Evolutionary conservation across 495 filamentous ascomycete species (phyloP), one percentile per base, ranked within the genome.

Genomic region (Penicillium alfredii): DNA sequence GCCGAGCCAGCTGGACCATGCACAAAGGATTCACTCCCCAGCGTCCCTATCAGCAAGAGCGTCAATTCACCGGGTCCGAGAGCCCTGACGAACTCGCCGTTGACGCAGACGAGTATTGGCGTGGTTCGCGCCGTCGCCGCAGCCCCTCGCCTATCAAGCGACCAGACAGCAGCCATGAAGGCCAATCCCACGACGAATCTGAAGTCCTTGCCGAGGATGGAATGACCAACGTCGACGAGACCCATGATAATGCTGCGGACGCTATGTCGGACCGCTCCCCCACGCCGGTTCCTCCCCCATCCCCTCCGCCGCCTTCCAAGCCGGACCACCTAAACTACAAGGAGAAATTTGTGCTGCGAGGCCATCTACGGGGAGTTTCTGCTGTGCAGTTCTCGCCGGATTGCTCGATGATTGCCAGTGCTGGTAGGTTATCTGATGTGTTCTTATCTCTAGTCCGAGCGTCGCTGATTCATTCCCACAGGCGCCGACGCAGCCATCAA

Each of bases 371-470:
- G 21, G 85, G 82, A 35, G 77, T 98, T 8, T 78, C 88, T n/a
- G 76, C 82, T 13, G 89, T 94, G 16, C 81, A 82, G 50, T 92
- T 94, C 63, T 94, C 88, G 2, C 92, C 89, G 8, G 82, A 93
- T 63, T 85, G 88, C 9, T 72, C 72, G 24, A 88, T 83, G 80
- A 86, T 98, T 46, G 92, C 92, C 3, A 93, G 86, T 45, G 81
- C 80, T 38, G 89, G 81, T 84, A 64, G 42, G 71, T 66, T 28
- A n/a, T n/a, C 17, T 24, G 16, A 28, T 4, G 22, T 27, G 23
- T n/a, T 36, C 33, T 7, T 15, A 8, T 17, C 5, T 21, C 8
- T 8, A 11, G n/a, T n/a, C n/a, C 4, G 6, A 30, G 10, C 11
- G 5, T 25, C 8, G 23, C 23, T 25, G 23, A 25, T 31, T 9